Evolutionary conservation across 768 basidiomycete genomes (phyloP), one percentile per base, ranked within the genome.

Genomic region (Hebeloma cylindrosporum): DNA sequence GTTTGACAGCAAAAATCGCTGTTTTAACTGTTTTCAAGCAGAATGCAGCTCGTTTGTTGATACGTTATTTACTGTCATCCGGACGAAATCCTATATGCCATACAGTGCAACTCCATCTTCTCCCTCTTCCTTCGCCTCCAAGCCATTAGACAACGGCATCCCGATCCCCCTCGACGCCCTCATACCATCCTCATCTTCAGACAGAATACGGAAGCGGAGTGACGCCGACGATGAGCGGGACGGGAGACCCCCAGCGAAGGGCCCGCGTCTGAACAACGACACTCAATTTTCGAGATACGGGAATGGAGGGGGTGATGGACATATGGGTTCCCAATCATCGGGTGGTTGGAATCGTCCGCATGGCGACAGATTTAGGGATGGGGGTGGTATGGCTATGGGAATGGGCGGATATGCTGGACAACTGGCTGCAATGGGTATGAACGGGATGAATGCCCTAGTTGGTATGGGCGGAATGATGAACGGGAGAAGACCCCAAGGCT

Each of bases 31-130:
- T 16, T 49, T 46, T 38, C 31, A 43, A 51, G 40, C 67, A 77
- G 85, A 93, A 76, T 84, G 75, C 58, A 66, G 68, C 40, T 67
- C 72, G 40, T 97, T 97, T 68, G 84, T 95, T 50, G 82, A 91
- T 59, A 84, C 83, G 11, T 78, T 96, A 54, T 93, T 96, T 67
- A 81, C 80, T 36, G 83, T 87, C 28, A 79, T 96, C 33, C 76
- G 88, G 56, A 85, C 88, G 43, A 88, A 89, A 69, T 89, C 90
- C 3, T 93, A 88, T 63, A 69, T 93, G 37, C 88, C 89, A 3
- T 89, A 92, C 57, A 68, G 73, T 36, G 60, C 70, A 9, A 56
- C 61, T 22, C 56, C 71, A 0, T 68, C 75, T 30, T 67, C 75
- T 16, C 62, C 78, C 10, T 65, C 65, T 63, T 42, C 64, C n/a